Evolutionary conservation across 352 stramenopile genomes (phyloP), one percentile per base, ranked within the genome.

Genomic region (Pythium utonaiense): DNA sequence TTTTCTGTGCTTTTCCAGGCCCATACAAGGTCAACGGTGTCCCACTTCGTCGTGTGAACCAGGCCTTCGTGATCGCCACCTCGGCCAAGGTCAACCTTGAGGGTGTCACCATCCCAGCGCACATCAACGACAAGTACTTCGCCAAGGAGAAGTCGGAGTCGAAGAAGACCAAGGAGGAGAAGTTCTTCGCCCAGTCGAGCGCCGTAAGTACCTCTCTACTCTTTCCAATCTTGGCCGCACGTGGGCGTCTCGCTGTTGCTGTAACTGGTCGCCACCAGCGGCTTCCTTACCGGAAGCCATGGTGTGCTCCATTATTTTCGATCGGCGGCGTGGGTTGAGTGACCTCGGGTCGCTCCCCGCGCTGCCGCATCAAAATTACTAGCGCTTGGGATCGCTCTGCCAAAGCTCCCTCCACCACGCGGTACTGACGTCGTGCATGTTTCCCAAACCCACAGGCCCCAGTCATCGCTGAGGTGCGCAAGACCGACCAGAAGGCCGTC

Each of bases 1-100:
- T 42, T n/a, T 27, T 10, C 16, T 47, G 40, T 47, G 6, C 36
- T 12, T 51, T 14, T 36, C 5, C 19, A 67, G 65, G 96, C 53
- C 97, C 97, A 22, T 99, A 98, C 88, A 96, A 97, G 80, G 86
- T 98, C 58, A 99, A 99, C 81, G 96, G 96, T 69, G 96, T 99
- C 30, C 97, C 96, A 31, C 79, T 99, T 53, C 88, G 96, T 62
- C 93, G 97, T 62, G 93, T 98, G 30, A 99, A 99, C 80, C 96
- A 98, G 83, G 88, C 94, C 17, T 99, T 98, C 78, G 96, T 99
- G 31, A 99, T 99, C 72, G 97, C 92, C 52, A 99, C 97, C 16
- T 98, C 89, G 38, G 98, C 96, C 56, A 98, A 96, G 77, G 80
- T 99, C n/a, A 93, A 98, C 73, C 77, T 99, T 27, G 81, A 78